A percentile compares a stretch with the other conserved stretches of the same genome.
phyloP scores from a whole-genome alignment of 2,329 filamentous ascomycete species.

The Epichloe aotearoae region DNA sequence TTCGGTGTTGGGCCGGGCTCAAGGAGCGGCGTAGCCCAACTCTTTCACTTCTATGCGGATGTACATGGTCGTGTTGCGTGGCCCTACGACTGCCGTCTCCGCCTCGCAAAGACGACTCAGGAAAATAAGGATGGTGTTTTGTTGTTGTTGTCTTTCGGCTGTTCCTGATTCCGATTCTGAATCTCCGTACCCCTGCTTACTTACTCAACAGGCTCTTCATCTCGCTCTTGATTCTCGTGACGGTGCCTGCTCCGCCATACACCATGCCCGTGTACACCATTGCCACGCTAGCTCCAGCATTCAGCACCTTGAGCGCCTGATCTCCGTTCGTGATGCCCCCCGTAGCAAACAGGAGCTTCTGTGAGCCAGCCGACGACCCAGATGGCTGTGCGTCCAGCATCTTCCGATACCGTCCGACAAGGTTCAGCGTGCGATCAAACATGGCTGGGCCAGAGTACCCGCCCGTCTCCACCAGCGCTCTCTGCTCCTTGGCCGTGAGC shows the following conservation, averaged over 20 bases:
- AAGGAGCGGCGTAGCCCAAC: neutral
- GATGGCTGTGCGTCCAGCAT: conserved; percentile 42
- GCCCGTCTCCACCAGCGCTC: conserved; percentile 60
- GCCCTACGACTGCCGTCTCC: neutral
- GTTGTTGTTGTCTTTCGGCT: neutral
- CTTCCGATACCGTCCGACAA: conserved; percentile 69
- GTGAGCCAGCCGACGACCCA: conserved; percentile 17
- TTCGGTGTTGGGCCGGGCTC: neutral
- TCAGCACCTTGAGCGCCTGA: conserved; percentile 68
- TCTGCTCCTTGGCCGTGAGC: conserved; percentile 53
- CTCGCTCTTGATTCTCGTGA: conserved; percentile 52
- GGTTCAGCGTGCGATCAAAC: conserved; percentile 63
- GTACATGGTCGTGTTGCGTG: neutral
- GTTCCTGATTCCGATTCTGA: neutral
- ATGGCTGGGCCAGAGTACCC: conserved; percentile 86
- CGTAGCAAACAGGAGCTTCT: conserved; percentile 83
- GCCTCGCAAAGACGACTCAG: neutral
- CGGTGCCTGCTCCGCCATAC: conserved; percentile 50
- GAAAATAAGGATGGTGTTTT: neutral
- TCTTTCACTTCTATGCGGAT: neutral
- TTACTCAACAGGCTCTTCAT: conserved; percentile 28
- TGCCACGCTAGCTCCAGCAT: conserved; percentile 79
- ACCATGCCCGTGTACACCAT: conserved; percentile 77
- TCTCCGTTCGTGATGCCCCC: conserved; percentile 78
- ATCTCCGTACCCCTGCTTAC: neutral